These are phyloP conservation scores for Nigrospora osmanthi DNA, from an alignment of 2,329 filamentous ascomycete species.

Conservation along the genomic window DNA sequence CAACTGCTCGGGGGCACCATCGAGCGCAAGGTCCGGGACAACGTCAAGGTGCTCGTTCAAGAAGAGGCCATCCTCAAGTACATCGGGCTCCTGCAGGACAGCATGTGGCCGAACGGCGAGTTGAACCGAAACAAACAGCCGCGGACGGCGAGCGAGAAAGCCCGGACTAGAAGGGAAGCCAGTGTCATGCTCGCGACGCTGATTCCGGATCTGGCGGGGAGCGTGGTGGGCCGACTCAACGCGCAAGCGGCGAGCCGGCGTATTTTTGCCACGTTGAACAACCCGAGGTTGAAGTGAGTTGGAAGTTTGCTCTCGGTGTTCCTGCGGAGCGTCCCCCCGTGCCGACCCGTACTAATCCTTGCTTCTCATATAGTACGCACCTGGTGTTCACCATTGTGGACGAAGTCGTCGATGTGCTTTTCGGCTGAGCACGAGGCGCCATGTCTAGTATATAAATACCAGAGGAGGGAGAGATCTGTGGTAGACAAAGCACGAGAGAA, in stretches of 20 bases:
- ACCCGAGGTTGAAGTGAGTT: constrained; percentile 77
- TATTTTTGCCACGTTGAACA: constrained; percentile 87
- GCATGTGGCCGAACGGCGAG: constrained; percentile 72
- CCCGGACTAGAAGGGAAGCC: constrained; percentile 76
- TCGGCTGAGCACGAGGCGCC: constrained; percentile 28
- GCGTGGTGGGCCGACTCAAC: constrained; percentile 87
- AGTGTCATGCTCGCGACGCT: constrained; percentile 83
- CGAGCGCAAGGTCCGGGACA: constrained; percentile 88
- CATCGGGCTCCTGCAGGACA: constrained; percentile 63
- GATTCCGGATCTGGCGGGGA: constrained; percentile 83
- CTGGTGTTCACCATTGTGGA: constrained; percentile 65
- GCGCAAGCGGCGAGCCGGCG: constrained; percentile 84
- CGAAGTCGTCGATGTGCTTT: constrained; percentile 59
- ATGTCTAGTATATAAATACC: neutral
- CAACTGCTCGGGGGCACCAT: constrained; percentile 94
- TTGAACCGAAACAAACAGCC: constrained; percentile 39
- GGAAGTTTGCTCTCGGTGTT: neutral
- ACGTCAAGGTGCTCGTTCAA: constrained; percentile 62
- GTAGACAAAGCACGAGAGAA: too few species aligned
- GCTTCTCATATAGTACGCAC: constrained; percentile 49
- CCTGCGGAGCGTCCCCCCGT: too few species aligned
- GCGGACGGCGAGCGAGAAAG: constrained; percentile 65
- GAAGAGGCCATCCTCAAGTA: constrained; percentile 76
- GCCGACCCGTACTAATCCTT: constrained; percentile 8
- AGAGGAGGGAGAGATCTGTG: neutral